A percentile compares a stretch with the other conserved stretches of the same genome.
phyloP scores from a whole-genome alignment of 805 yeast genomes.

The Hanseniaspora jakobsenii region DNA sequence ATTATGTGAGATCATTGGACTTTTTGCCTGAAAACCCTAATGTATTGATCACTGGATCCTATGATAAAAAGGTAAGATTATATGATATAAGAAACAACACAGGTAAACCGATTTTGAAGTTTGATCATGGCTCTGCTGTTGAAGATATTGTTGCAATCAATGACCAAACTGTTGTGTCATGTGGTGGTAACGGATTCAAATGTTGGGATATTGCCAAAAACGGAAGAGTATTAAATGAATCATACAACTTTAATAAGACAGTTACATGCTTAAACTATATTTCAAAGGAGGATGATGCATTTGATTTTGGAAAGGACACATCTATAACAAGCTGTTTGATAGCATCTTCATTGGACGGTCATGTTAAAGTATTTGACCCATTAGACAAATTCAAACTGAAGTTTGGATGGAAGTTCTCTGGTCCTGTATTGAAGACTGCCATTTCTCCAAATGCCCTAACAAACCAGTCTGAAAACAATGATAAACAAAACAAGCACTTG shows the following conservation, averaged over 20 bases:
- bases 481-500: conserved; percentile 49
- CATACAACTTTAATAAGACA: conserved; percentile 84
- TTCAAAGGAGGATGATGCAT: conserved; percentile 21
- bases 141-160: conserved; percentile 72
- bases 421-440: conserved; percentile 81
- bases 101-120: conserved; percentile 45
- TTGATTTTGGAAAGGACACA: conserved; percentile 15
- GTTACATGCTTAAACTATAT: conserved; percentile 57
- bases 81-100: conserved; percentile 61
- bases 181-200: conserved; percentile 72
- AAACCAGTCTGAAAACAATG: conserved; percentile 10
- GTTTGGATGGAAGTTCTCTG: conserved; percentile 95
- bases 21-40: conserved; percentile 68
- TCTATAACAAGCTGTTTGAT: conserved; percentile 41
- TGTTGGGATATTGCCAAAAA: conserved; percentile 80
- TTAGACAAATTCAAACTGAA: conserved; percentile 71
- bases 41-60: conserved; percentile 82
- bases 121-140: conserved; percentile 68
- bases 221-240: conserved; percentile 47
- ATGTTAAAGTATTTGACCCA: conserved; percentile 86
- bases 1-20: conserved; percentile 72
- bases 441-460: conserved; percentile 59
- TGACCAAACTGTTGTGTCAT: conserved; percentile 58
- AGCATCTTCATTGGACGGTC: conserved; percentile 95
- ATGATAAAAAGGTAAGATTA: conserved; percentile 74